These are phyloP conservation scores for Arthonia radiata DNA, from an alignment of 495 filamentous ascomycete species.

Conservation along the genomic window DNA sequence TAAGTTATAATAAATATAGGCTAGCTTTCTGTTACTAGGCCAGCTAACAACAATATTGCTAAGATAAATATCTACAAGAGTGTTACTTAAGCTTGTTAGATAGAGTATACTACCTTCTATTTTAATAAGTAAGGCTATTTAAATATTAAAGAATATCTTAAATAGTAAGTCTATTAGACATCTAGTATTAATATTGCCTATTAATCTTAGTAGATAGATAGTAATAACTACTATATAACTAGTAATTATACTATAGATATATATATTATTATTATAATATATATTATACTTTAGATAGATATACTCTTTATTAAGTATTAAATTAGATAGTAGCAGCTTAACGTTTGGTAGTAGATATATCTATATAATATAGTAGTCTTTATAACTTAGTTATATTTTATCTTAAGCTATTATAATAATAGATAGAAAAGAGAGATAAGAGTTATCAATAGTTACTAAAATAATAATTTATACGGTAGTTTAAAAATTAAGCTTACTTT, in stretches of 20 bases:
- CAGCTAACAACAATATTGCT: constrained; percentile 3
- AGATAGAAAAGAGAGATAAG: no score
- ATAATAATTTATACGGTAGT: no score
- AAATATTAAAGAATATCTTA: constrained; percentile 4
- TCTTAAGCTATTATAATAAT: constrained; percentile 4
- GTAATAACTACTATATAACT: constrained; percentile 3
- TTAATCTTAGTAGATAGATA: constrained; percentile 1
- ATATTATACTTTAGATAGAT: constrained; percentile 1
- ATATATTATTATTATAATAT: constrained; percentile 4
- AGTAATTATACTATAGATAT: constrained; percentile 3
- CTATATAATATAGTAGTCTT: constrained; percentile 3
- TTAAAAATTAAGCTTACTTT: no score
- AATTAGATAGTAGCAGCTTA: constrained; percentile 1
- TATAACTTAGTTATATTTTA: constrained; percentile 1
- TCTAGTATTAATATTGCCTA: constrained; percentile 3
- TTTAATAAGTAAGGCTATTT: constrained; percentile 3
- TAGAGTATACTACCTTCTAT: constrained; percentile 3
- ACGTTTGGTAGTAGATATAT: constrained; percentile 3
- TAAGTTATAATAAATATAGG: no score
- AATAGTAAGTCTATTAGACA: constrained; percentile 3
- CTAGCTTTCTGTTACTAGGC: no score
- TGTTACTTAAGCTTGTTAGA: neutral
- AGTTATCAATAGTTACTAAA: no score
- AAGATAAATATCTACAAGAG: constrained; percentile 2
- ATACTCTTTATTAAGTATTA: constrained; percentile 4